Base-by-base conservation (phyloP, 306 rosid genomes). In the Begonia loranthoides region DNA sequence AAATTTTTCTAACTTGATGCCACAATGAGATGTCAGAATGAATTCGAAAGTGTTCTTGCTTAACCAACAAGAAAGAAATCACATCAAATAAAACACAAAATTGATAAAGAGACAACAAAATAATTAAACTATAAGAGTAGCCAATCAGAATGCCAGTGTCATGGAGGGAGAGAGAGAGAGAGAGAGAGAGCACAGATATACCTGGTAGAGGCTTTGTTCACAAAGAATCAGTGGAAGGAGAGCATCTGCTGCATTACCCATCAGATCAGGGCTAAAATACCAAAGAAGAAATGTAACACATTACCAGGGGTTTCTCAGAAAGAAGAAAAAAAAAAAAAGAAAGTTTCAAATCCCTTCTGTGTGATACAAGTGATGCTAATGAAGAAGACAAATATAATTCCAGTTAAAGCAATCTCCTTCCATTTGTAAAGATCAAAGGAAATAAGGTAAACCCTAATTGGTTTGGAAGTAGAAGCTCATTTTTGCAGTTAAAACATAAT, bases 161-260 rank as follows among this genome's bases (percentile, higher is more conserved):
- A 4, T 36, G 49, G 1, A 12, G 15, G 36, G 36, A 24, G 34
- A 24, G 34, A 24, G 36, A 28, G 36, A 28, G 36, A 28, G 36
- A 28, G 36, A 28, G 36, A 7, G 9, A 28, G 36, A 7, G 9
- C 8, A 28, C 46, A 53, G 41, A 54, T 54, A 45, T 65, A 89
- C 97, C 90, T 85, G 95, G 66, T 77, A 89, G 24, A 89, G 80
- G 68, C 64, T 66, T 72, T 82, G 89, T 69, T 89, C 94, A 61
- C 97, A 89, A 52, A 89, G 94, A 57, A 89, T 79, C 57, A 85
- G 47, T 0, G 95, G 95, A 66, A 89, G 79, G 57, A 89, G 95
- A 34, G 97, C 95, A 67, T 85, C 97, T n/a, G 97, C 95, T n/a
- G 94, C 97, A 62, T 76, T 71, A 57, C 97, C 68, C 67, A 76